Evolutionary conservation across 2,329 filamentous ascomycete species (phyloP), one percentile per base, ranked within the genome.

Genomic region (Alternaria rosae): DNA sequence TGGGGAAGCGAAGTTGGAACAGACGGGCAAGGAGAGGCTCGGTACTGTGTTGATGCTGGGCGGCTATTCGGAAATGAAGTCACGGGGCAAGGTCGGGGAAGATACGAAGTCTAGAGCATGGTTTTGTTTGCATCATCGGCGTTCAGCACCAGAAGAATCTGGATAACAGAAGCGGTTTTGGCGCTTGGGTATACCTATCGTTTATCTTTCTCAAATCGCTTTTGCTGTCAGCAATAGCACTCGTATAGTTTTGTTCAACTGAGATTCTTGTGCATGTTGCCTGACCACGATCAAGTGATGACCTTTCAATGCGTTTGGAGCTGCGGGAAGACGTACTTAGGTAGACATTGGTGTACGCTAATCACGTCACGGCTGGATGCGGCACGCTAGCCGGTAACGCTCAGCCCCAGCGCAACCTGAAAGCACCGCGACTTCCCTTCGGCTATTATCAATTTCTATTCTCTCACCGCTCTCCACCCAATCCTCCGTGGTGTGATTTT

Each of bases 41-140:
- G 91, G 48, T 97, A 97, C 81, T 98, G 94, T 79, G 89, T 95
- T 62, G 94, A 98, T 80, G 94, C 94, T 4, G 93, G 92, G 7
- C 90, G 92, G 79, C 81, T 98, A 51, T 97, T 97, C 83, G 92
- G 93, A 20, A 91, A 76, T 41, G 76, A 78, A 59, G 62, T 75
- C 13, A 62, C 61, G 42, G 70, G 68, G 2, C 55, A 56, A 17
- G 68, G 69, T 5, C 67, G 74, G 56, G 71, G 58, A 5, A 61
- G 74, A 26, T 77, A 69, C 42, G 75, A 76, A 25, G 75, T 73
- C 3, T 76, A 51, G 68, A 43, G 30, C 15, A 48, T 50, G 25
- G 3, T 12, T 13, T 10, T 25, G 23, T 50, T 10, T 20, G 11
- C 21, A 38, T 45, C 28, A 52, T 38, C 57, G 58, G 21, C 25